Base-by-base conservation (phyloP, 2,329 filamentous ascomycete species). In the Byssothecium circinans region DNA sequence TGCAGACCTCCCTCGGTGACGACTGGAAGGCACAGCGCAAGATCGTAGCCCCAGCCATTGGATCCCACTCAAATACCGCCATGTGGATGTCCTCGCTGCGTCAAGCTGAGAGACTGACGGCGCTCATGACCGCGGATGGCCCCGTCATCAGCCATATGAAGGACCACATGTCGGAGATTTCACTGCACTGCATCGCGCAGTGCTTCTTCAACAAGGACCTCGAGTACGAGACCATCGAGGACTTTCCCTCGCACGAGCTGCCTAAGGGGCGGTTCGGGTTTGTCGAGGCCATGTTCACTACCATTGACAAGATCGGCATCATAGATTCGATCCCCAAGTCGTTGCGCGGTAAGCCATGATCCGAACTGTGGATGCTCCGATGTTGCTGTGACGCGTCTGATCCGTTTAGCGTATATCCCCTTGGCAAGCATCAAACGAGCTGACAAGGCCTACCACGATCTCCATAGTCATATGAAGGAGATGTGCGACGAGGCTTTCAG, bases 141-240 rank as follows among this genome's bases (percentile, higher is more conserved):
- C 20, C 10, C 27, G 20, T 27, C 10, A 15, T 50, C 10, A 25
- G 23, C 6, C 35, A 41, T 23, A 20, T 40, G n/a, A 47, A 43
- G 20, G 5, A 43, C n/a, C 49, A 42, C 40, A 54, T 42, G 8
- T 45, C 41, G 5, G 25, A 41, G n/a, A 17, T 54, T n/a, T 35
- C 50, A n/a, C 35, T 53, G 11, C 50, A 53, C 37, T 37, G 36
- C 18, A 51, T 51, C 33, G 30, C 50, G 8, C 41, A 40, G n/a
- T 36, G 41, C 7, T 50, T 53, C 30, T 53, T 53, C 30, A 41
- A 44, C 18, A 20, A 17, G 25, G 41, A 41, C 7, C 20, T 53
- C 10, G 49, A 52, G n/a, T 48, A 49, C 23, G 23, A 27, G 15
- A 25, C 23, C 23, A 25, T 25, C 10, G 23, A 25, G 23, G 23